Base-by-base conservation (phyloP, 1,284 basidiomycete species). In the Mixia osmundae region DNA sequence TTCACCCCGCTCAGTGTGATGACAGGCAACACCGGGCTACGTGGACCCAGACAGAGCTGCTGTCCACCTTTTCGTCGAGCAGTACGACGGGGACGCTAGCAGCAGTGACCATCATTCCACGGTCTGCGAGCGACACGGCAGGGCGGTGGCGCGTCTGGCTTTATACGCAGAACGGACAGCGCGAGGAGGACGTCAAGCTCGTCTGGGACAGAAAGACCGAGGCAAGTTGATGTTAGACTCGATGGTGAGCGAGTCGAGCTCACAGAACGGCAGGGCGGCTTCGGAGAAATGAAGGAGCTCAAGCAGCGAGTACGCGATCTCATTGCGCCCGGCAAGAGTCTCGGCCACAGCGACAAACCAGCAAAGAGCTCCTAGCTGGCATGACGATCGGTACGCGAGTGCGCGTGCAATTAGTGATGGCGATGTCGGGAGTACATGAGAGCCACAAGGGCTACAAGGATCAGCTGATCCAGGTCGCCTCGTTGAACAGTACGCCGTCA, bases 381-480 rank as follows among this genome's bases (percentile, higher is more conserved):
- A n/a, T n/a, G n/a, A n/a, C n/a, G n/a, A n/a, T n/a, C n/a, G n/a
- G n/a, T n/a, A n/a, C n/a, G n/a, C n/a, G n/a, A n/a, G n/a, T n/a
- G n/a, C n/a, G n/a, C n/a, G n/a, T n/a, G n/a, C n/a, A n/a, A n/a
- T n/a, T n/a, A n/a, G n/a, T n/a, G n/a, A n/a, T n/a, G n/a, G n/a
- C n/a, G n/a, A n/a, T n/a, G n/a, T n/a, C n/a, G n/a, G n/a, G n/a
- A n/a, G n/a, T n/a, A n/a, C n/a, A n/a, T n/a, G n/a, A n/a, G 30
- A 32, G 6, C 9, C 29, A 16, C 12, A 30, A 8, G 9, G 15
- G 8, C 18, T 16, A 16, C 8, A 9, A 30, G 29, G 29, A 34
- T n/a, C 12, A n/a, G 20, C 33, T 34, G 25, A 95, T 78, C 58
- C 80, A 94, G 3, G 82, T 77, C 1, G 82, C 77, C 54, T 95